phyloP scores from a whole-genome alignment of 805 yeast genomes.

The Wickerhamiella musiphila region DNA sequence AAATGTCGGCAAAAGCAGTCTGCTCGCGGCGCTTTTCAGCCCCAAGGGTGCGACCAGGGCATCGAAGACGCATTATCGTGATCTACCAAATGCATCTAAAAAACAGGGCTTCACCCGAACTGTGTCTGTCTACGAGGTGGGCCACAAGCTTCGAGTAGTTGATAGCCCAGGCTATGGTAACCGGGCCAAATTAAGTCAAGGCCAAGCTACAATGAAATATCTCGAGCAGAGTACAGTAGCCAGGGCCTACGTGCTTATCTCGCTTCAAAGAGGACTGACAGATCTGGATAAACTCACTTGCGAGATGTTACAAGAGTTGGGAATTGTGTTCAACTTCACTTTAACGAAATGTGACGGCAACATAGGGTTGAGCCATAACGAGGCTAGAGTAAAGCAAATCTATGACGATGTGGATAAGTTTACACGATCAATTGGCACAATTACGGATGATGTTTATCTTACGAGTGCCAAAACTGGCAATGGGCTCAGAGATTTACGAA shows the following conservation, averaged over 20 bases:
- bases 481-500: conserved; percentile 18
- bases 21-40: conserved; percentile 37
- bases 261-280: conserved; percentile 41
- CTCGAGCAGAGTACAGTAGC: conserved; percentile 33
- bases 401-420: background rate
- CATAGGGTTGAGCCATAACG: too few relatives aligned
- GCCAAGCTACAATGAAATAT: conserved; percentile 48
- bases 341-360: conserved; percentile 56
- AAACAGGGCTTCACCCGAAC: conserved; percentile 41
- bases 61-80: conserved; percentile 12
- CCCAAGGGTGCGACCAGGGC: conserved; percentile 17
- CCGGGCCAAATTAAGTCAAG: conserved; percentile 49
- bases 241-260: conserved; percentile 44
- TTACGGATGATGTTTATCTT: conserved; percentile 21
- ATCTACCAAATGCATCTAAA: conserved; percentile 29
- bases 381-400: background rate
- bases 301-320: conserved; percentile 31
- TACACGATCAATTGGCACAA: conserved; percentile 15
- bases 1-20: conserved; percentile 73
- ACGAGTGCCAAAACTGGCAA: conserved; percentile 12
- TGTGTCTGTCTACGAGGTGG: conserved; percentile 54
- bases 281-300: conserved; percentile 39
- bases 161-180: conserved; percentile 90
- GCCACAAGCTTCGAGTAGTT: conserved; percentile 43
- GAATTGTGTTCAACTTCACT: conserved; percentile 54